Conservation (phyloP, 2,329 filamentous ascomycete genomes). For the Chaetomium sp. region DNA sequence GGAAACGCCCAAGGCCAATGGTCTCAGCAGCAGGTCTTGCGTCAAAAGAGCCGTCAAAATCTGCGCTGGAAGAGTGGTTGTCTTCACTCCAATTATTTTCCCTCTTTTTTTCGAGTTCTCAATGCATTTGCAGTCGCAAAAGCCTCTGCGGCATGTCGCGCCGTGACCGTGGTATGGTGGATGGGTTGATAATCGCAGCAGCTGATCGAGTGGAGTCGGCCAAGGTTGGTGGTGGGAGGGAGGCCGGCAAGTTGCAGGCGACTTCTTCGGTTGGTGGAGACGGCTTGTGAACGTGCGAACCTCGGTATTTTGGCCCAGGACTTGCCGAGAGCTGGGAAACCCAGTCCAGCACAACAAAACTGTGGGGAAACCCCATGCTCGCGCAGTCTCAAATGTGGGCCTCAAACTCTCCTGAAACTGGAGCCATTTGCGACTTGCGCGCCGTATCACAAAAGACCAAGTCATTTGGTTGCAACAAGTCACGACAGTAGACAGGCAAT, state of each 20-base stretch:
- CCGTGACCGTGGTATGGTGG: slow-evolving; percentile 13
- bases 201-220: slow-evolving; percentile 5
- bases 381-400: not conserved
- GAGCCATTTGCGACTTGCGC: not conserved
- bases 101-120: not conserved
- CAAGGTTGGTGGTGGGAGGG: slow-evolving; percentile 11
- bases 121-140: slow-evolving; percentile 7
- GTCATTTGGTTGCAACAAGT: not conserved
- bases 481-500: not conserved
- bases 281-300: slow-evolving; percentile 33
- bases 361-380: slow-evolving; percentile 22
- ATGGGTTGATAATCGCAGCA: slow-evolving; percentile 15
- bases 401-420: slow-evolving; percentile 11
- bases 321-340: slow-evolving; percentile 23
- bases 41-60: slow-evolving; percentile 12
- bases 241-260: not conserved
- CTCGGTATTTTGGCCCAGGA: slow-evolving; percentile 29
- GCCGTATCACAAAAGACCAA: not conserved
- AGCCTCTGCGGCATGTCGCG: slow-evolving; percentile 6
- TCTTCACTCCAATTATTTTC: not conserved
- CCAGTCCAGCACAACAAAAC: not conserved
- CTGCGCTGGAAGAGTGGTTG: not conserved
- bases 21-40: slow-evolving; percentile 12
- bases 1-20: not conserved
- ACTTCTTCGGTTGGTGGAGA: slow-evolving; percentile 24